Evolutionary conservation across 768 basidiomycete genomes (phyloP), one percentile per base, ranked within the genome.

Genomic region (Lactifluus subvellereus): DNA sequence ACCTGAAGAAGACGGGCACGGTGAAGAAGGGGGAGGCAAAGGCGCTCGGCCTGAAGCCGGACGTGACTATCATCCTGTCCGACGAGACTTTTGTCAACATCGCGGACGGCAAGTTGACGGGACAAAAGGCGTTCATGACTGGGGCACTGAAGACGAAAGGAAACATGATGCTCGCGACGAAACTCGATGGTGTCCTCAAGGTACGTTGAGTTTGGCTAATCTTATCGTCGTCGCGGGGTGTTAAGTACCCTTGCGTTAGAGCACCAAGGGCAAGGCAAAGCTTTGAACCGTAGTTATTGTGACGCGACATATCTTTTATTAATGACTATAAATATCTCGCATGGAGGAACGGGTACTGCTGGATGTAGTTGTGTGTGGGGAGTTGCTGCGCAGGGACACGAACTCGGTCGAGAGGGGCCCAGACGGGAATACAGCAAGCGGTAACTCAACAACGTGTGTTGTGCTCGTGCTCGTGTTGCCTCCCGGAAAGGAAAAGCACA

Each of bases 91-190:
- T 94, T 71, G 73, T 78, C 35, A 81, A 86, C 45, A 78, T 98
- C 40, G 86, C 90, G 4, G 71, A 76, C 43, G 89, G 88, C 70
- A 89, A 91, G 88, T 77, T 89, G 50, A 92, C 90, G 69, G 94
- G 91, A 20, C 94, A 97, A 76, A 94, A 94, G 72, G 94, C 94
- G 22, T 97, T 94, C 78, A 92, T 98, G 90, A 91, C 89, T 7
- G 94, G 94, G 33, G 90, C 91, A 71, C 83, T 97, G 54, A 96
- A 95, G 83, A 88, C 90, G 16, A 88, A 83, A 73, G 93, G 92
- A 59, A 94, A 94, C 76, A 85, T 94, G 75, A 94, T 95, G 91
- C 82, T 95, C 65, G 92, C 90, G 1, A 95, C 92, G 30, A 98
- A 96, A 74, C 88, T 97, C 40, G 88, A 89, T 67, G 79, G 77